Conservation (phyloP, 139 green algal genomes). For the Chlamydomonas urium region DNA sequence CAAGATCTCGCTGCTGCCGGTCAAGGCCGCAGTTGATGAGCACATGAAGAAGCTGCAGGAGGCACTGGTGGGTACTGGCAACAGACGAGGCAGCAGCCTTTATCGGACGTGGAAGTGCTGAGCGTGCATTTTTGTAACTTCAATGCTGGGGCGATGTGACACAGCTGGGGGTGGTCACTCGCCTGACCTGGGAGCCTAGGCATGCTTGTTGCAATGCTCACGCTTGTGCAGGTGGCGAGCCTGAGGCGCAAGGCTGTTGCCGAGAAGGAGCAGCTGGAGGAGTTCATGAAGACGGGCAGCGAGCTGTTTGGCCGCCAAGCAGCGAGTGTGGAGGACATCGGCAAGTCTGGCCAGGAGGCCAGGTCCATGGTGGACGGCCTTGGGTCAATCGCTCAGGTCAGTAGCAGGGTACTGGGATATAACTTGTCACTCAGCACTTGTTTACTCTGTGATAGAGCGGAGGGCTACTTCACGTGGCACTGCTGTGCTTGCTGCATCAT, state of each 20-base stretch:
- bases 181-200: neutral
- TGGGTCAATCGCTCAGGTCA: slow-evolving; percentile 30
- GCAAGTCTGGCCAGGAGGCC: slow-evolving; percentile 48
- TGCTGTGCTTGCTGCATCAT: too few species aligned
- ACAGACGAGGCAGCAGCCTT: too few species aligned
- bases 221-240: neutral
- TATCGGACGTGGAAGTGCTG: too few species aligned
- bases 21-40: slow-evolving; percentile 64
- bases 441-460: too few species aligned
- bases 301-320: slow-evolving; percentile 48
- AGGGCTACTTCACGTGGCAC: too few species aligned
- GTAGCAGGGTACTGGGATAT: neutral
- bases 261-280: slow-evolving; percentile 63
- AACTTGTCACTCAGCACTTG: too few species aligned
- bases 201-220: neutral
- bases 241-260: slow-evolving; percentile 35
- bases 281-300: slow-evolving; percentile 55
- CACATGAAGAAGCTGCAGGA: slow-evolving; percentile 68
- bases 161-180: too few species aligned
- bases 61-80: slow-evolving; percentile 47
- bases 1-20: slow-evolving; percentile 39
- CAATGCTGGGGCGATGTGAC: too few species aligned
- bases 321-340: slow-evolving; percentile 69
- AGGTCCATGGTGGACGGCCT: slow-evolving; percentile 48
- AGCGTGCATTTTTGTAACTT: too few species aligned